phyloP scores from a whole-genome alignment of 1,284 basidiomycete species.

The Jaminaea rosea region DNA sequence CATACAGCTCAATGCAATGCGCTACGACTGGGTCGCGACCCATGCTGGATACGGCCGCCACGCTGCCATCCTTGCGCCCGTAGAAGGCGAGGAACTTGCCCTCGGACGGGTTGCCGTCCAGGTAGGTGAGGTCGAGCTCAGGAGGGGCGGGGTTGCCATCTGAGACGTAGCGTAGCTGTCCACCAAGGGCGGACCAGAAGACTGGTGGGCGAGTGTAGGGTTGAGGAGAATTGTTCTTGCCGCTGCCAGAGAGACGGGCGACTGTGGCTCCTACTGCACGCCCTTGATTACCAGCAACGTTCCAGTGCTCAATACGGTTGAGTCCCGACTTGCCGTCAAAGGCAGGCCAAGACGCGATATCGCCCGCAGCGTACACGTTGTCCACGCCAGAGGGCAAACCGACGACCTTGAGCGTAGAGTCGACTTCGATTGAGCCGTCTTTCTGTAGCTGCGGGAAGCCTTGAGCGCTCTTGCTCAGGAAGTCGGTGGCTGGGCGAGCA shows the following conservation, averaged over 20 bases:
- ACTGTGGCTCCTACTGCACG: conserved; percentile 49
- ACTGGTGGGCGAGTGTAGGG: conserved; percentile 59
- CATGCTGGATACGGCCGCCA: conserved; percentile 78
- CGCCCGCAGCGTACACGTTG: conserved; percentile 74
- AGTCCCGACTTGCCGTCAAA: conserved; percentile 48
- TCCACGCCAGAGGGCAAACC: conserved; percentile 46
- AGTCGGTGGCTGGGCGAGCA: conserved; percentile 73
- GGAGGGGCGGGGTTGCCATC: conserved; percentile 51
- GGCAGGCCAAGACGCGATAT: conserved; percentile 71
- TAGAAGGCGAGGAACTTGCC: conserved; percentile 64
- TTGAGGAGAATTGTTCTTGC: no score
- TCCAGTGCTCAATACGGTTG: conserved; percentile 88
- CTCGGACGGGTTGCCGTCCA: conserved; percentile 67
- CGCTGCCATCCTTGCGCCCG: conserved; percentile 59
- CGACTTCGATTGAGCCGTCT: conserved; percentile 61
- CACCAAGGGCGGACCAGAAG: conserved; percentile 71
- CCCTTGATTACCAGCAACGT: conserved; percentile 74
- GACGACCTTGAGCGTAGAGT: conserved; percentile 66
- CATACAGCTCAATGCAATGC: conserved; percentile 70
- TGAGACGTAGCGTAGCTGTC: conserved; percentile 73
- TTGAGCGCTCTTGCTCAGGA: conserved; percentile 65
- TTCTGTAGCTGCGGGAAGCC: conserved; percentile 46
- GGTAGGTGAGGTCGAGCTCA: conserved; percentile 63
- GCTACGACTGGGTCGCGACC: conserved; percentile 71
- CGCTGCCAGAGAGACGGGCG: neutral